Evolutionary conservation across 192 early-diverging fungal genomes (phyloP), one percentile per base, ranked within the genome.

Genomic region (Podochytrium sp.): DNA sequence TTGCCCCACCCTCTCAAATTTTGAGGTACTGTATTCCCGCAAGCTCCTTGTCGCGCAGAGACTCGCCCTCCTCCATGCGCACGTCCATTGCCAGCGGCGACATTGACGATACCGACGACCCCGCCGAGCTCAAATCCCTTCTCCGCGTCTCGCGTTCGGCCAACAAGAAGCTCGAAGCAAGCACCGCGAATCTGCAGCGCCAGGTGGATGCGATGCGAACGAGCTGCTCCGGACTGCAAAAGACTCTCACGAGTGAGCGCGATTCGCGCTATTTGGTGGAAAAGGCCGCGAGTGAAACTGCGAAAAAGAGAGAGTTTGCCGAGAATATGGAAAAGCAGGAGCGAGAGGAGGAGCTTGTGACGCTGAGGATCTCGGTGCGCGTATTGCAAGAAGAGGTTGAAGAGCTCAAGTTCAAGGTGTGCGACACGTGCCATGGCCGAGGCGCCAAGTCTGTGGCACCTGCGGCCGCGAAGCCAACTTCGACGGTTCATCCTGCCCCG

Each of bases 41-140:
- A n/a, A n/a, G n/a, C n/a, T n/a, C n/a, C n/a, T n/a, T n/a, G n/a
- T n/a, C n/a, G n/a, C n/a, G n/a, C n/a, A n/a, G n/a, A n/a, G n/a
- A n/a, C n/a, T n/a, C n/a, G n/a, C n/a, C 20, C 60, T 62, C 60
- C 10, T 16, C 29, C 16, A 37, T 35, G 30, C 37, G 18, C 30
- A 25, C 60, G 60, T 16, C 16, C 3, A 29, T 62, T 27, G 16
- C 60, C 30, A 62, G 60, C 32, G 20, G 18, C 18, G 18, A 18
- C 1, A 62, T 62, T 35, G 60, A 62, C 18, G 63, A 41, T 6
- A 65, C 40, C 16, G 63, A 65, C 63, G 63, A 65, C 42, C 63
- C 63, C 6, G 16, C 47, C 40, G 18, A 29, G 37, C 63, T 65
- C n/a, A 41, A 49, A 23, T 38, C 41, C 1, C 41, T 27, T 16